Evolutionary conservation across 1,284 basidiomycete genomes (phyloP).

Genomic region (Fomitopsis palustris): DNA sequence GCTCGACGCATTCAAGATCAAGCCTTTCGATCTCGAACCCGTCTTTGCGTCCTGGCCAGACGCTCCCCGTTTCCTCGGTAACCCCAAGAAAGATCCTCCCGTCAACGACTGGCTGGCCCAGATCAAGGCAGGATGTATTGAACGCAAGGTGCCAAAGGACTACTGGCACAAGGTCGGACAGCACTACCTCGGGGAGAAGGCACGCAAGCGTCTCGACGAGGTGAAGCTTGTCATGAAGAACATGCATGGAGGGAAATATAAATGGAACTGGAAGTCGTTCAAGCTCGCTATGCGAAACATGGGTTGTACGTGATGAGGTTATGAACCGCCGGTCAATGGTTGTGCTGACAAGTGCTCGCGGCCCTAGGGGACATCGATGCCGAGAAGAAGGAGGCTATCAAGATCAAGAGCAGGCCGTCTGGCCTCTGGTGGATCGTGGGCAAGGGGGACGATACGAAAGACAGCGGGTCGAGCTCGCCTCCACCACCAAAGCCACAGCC

Average conservation of each 20-base stretch:
- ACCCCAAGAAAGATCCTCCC: constrained; percentile 59
- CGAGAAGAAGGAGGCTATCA: constrained; percentile 52
- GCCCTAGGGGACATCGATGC: constrained; percentile 56
- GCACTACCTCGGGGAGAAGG: constrained; percentile 64
- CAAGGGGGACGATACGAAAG: constrained; percentile 31
- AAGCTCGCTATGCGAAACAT: constrained; percentile 72
- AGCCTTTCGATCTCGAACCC: constrained; percentile 67
- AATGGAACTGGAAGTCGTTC: constrained; percentile 79
- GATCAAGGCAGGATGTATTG: constrained; percentile 63
- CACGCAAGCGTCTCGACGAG: constrained; percentile 59
- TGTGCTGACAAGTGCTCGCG: constrained; percentile 4
- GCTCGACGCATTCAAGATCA: constrained; percentile 70
- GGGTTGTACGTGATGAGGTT: constrained; percentile 60
- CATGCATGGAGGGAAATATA: constrained; percentile 69
- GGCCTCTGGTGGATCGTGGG: constrained; percentile 60
- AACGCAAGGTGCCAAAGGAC: constrained; percentile 64
- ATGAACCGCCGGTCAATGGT: not conserved
- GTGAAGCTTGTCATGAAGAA: constrained; percentile 68
- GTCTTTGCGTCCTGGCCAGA: constrained; percentile 59
- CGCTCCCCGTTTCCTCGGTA: constrained; percentile 62
- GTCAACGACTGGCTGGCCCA: constrained; percentile 67
- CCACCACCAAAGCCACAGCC: constrained; percentile 9
- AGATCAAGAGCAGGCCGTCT: constrained; percentile 51
- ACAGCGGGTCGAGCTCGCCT: not conserved
- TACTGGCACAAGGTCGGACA: constrained; percentile 78